Evolutionary conservation across 805 yeast genomes (phyloP).

Genomic region (Starmera pachycereana): DNA sequence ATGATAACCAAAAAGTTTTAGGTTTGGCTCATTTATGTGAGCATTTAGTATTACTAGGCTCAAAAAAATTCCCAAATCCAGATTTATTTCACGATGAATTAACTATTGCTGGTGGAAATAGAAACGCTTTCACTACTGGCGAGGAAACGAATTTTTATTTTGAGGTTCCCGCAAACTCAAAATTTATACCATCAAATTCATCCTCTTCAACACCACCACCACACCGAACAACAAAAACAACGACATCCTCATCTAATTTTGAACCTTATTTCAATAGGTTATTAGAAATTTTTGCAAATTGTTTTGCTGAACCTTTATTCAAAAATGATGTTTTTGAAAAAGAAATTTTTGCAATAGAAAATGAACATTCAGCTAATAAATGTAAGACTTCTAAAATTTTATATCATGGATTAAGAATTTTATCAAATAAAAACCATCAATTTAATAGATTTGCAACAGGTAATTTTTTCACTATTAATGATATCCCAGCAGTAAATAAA

Average conservation of each 20-base stretch:
- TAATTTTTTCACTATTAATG: slow-evolving; percentile 36
- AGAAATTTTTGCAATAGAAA: slow-evolving; percentile 53
- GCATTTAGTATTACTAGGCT: slow-evolving; percentile 54
- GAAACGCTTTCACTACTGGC: slow-evolving; percentile 63
- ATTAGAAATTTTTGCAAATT: slow-evolving; percentile 39
- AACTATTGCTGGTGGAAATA: slow-evolving; percentile 39
- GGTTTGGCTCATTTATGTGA: slow-evolving; percentile 92
- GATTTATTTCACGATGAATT: slow-evolving; percentile 34
- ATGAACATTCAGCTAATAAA: slow-evolving; percentile 54
- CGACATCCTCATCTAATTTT: slow-evolving; percentile 4
- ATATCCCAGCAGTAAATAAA: slow-evolving; percentile 22
- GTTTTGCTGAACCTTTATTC: slow-evolving; percentile 43
- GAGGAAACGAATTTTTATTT: slow-evolving; percentile 57
- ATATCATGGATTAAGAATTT: slow-evolving; percentile 46
- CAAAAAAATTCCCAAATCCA: slow-evolving; percentile 41
- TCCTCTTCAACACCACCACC: not conserved
- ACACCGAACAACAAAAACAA: slow-evolving; percentile 2
- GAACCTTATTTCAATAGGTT: slow-evolving; percentile 35
- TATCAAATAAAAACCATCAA: slow-evolving; percentile 38
- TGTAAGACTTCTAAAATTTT: slow-evolving; percentile 33
- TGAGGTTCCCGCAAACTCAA: slow-evolving; percentile 40
- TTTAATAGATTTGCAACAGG: slow-evolving; percentile 64
- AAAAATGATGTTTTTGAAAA: slow-evolving; percentile 27
- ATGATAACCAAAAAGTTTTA: slow-evolving; percentile 58
- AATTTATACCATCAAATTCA: slow-evolving; percentile 6